These are phyloP conservation scores for Tillandsia leiboldiana DNA, from an alignment of 176 grass and related monocot species.

Conservation along the genomic window DNA sequence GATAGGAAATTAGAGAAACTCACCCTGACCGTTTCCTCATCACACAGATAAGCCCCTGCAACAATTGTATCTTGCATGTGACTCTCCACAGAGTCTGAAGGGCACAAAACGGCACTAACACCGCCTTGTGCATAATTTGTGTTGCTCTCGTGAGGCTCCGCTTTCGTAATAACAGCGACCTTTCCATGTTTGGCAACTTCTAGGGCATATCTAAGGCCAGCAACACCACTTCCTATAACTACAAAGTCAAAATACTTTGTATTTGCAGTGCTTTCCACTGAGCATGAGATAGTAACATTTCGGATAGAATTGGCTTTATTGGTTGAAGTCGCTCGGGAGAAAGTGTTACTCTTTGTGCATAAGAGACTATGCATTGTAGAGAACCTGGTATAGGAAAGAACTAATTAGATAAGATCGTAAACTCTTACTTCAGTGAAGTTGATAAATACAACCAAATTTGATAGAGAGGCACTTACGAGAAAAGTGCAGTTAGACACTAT, in stretches of 20 bases:
- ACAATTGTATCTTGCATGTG: constrained; percentile 97
- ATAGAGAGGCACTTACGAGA: not conserved
- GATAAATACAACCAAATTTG: not conserved
- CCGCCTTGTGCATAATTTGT: constrained; percentile 96
- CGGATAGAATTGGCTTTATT: constrained; percentile 20
- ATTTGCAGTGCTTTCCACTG: constrained; percentile 40
- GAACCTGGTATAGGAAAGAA: constrained; percentile 29
- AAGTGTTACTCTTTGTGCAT: constrained; percentile 12
- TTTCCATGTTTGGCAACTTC: constrained; percentile 82
- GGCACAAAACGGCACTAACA: constrained; percentile 92
- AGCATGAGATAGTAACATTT: constrained; percentile 27
- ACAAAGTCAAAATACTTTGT: constrained; percentile 82
- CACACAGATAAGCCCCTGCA: constrained; percentile 89
- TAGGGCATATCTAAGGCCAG: constrained; percentile 89
- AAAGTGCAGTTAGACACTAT: not conserved
- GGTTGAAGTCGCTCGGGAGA: constrained; percentile 13
- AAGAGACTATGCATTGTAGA: constrained; percentile 27
- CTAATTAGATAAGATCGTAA: constrained; percentile 13
- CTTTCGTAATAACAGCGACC: constrained; percentile 90
- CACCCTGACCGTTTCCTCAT: constrained; percentile 91
- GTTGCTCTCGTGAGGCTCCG: constrained; percentile 93
- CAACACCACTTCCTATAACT: constrained; percentile 85
- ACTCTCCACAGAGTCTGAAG: constrained; percentile 86
- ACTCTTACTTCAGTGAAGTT: not conserved
- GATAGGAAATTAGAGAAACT: constrained; percentile 1